Evolutionary conservation across 1,139 yeast species (phyloP), one percentile per base, ranked within the genome.

Genomic region (Protomyces arabidopsidicola): DNA sequence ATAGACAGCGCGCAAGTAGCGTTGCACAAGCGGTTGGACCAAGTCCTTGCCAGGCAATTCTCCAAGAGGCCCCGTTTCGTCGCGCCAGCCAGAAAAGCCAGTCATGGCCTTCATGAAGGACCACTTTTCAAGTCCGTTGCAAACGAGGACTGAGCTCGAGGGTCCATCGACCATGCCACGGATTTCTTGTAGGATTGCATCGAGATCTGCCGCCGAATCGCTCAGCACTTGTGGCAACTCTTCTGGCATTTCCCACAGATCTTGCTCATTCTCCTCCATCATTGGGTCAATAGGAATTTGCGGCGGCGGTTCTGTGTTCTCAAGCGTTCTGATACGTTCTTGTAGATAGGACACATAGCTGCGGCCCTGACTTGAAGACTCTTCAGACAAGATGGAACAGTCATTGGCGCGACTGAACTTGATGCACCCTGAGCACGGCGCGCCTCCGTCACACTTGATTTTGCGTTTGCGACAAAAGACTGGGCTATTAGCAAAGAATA

Each of bases 381-480:
- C 62, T 22, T 58, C 62, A 14, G 53, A 58, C 42, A 58, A 16
- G 27, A 58, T 58, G n/a, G 62, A 58, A 45, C 62, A 58, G 53
- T 58, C 62, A 14, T 45, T 39, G 6, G 62, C 56, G 31, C 54
- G 42, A n/a, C 56, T 54, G 36, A 58, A 58, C 27, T 42, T 38
- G 24, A 55, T 39, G 56, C 62, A 58, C 8, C 62, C 62, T 10
- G 56, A 48, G 39, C 62, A 58, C 9, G 62, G 62, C 20, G 62
- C 62, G 27, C 56, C 53, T 20, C 62, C 62, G 42, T 58, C 62
- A 42, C 62, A 58, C 36, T 58, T 58, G 51, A 58, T 58, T 24
- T 58, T 58, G 45, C 62, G 55, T 45, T 58, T 58, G 18, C 62
- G 62, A 38, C 62, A 58, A 38, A 58, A 58, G 12, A 50, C 61